Evolutionary conservation across 176 grass and related monocot species (phyloP).

Genomic region (Areca catechu): DNA sequence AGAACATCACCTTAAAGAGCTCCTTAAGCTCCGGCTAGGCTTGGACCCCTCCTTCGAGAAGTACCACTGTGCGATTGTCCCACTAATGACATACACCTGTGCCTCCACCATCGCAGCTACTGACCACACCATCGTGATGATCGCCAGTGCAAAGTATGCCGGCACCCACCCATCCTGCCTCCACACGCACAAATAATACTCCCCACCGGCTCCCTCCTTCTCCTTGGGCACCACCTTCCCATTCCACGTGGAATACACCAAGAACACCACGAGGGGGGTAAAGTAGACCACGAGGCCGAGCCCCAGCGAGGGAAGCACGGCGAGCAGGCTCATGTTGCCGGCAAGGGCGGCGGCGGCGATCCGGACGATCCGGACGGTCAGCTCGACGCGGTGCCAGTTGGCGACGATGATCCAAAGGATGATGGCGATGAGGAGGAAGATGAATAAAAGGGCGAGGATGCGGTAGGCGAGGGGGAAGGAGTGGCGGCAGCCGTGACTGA

Average conservation of each 20-base stretch:
- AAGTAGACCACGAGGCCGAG: slow-evolving; percentile 27
- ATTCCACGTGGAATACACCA: slow-evolving; percentile 43
- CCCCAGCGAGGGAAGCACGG: slow-evolving; percentile 20
- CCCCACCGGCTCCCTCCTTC: slow-evolving; percentile 2
- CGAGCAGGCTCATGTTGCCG: slow-evolving; percentile 23
- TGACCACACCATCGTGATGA: slow-evolving; percentile 39
- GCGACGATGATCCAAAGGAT: slow-evolving; percentile 33
- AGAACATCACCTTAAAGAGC: slow-evolving; percentile 32
- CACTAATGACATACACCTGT: slow-evolving; percentile 32
- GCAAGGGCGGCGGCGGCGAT: slow-evolving; percentile 23
- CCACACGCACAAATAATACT: slow-evolving; percentile 35
- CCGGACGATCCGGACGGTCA: slow-evolving; percentile 34
- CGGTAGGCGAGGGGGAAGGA: slow-evolving; percentile 33
- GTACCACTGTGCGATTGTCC: slow-evolving; percentile 44
- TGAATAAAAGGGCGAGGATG: slow-evolving; percentile 27
- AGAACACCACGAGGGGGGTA: slow-evolving; percentile 27
- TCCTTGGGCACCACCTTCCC: slow-evolving; percentile 26
- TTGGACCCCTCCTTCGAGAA: slow-evolving; percentile 28
- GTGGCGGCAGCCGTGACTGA: slow-evolving; percentile 7
- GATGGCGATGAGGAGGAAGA: slow-evolving; percentile 31
- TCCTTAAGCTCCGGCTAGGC: slow-evolving; percentile 31
- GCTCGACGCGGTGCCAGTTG: slow-evolving; percentile 37
- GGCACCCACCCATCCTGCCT: slow-evolving; percentile 36
- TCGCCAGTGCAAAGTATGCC: slow-evolving; percentile 31
- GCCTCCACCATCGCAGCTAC: slow-evolving; percentile 38